Conservation (phyloP, 352 stramenopile genomes). For the Phytophthora gonapodyides region DNA sequence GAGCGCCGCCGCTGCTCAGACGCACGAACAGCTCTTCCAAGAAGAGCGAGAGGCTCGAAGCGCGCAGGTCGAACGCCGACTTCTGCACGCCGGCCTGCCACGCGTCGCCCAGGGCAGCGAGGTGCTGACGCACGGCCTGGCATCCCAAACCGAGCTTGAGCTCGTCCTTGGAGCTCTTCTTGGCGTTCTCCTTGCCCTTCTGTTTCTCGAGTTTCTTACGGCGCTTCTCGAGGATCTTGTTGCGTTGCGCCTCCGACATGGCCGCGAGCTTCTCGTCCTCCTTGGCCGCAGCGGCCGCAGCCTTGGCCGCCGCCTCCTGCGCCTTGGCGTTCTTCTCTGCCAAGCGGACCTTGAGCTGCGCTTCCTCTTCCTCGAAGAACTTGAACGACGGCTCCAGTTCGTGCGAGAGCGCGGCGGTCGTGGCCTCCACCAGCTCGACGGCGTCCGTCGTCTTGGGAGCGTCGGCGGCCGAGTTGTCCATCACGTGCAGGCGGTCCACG, state of each 20-base stretch:
- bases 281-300: constrained; percentile 71
- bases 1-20: constrained; percentile 69
- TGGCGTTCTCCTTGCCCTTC: constrained; percentile 78
- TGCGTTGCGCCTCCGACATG: constrained; percentile 76
- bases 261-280: constrained; percentile 83
- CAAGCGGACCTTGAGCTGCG: constrained; percentile 52
- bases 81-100: constrained; percentile 38
- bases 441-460: constrained; percentile 33
- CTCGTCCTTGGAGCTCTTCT: constrained; percentile 71
- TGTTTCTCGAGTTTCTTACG: constrained; percentile 86
- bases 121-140: constrained; percentile 61
- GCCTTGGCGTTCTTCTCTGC: constrained; percentile 66
- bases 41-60: constrained; percentile 43
- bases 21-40: constrained; percentile 71
- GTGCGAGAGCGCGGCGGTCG: constrained; percentile 39
- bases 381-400: constrained; percentile 58
- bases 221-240: constrained; percentile 79
- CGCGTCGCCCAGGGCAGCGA: constrained; percentile 30
- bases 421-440: constrained; percentile 58
- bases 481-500: constrained; percentile 52
- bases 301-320: constrained; percentile 70
- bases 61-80: constrained; percentile 67
- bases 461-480: constrained; percentile 20
- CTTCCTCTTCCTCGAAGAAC: constrained; percentile 69
- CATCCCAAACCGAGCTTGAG: constrained; percentile 72